Conservation (phyloP, 345 rosid genomes). For the Excoecaria agallocha region DNA sequence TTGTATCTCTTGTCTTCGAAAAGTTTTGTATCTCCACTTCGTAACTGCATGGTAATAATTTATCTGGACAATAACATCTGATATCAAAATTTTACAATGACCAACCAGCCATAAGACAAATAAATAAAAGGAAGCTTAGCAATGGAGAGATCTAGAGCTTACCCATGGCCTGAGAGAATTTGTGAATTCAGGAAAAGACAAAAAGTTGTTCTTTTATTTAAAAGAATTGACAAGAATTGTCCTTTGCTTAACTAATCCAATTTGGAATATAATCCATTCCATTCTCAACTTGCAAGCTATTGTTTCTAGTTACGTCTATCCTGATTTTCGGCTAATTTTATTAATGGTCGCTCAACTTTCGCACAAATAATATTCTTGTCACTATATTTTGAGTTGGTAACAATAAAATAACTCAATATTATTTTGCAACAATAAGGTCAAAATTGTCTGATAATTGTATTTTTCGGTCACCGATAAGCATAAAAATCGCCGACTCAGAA, state of each 20-base stretch:
- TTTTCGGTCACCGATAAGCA: too few species aligned
- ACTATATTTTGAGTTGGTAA: too few species aligned
- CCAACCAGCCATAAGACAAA: background rate
- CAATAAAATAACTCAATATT: too few species aligned
- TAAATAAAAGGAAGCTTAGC: background rate
- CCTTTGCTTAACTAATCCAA: background rate
- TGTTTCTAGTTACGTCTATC: too few species aligned
- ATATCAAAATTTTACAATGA: background rate
- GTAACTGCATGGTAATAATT: background rate
- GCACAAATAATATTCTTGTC: too few species aligned
- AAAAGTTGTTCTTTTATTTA: background rate
- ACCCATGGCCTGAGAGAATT: background rate
- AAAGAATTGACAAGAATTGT: background rate
- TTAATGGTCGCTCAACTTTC: too few species aligned
- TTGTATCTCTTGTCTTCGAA: background rate
- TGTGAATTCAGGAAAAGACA: background rate
- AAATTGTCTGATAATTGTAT: too few species aligned
- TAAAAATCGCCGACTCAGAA: too few species aligned
- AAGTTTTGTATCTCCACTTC: background rate
- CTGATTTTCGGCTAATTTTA: too few species aligned
- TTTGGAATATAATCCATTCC: background rate
- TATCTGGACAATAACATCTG: background rate
- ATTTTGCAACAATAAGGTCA: too few species aligned
- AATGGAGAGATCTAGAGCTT: background rate
- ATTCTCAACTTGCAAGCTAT: background rate